Conservation (phyloP, 768 basidiomycete genomes). For the Hydnum rufescens region DNA sequence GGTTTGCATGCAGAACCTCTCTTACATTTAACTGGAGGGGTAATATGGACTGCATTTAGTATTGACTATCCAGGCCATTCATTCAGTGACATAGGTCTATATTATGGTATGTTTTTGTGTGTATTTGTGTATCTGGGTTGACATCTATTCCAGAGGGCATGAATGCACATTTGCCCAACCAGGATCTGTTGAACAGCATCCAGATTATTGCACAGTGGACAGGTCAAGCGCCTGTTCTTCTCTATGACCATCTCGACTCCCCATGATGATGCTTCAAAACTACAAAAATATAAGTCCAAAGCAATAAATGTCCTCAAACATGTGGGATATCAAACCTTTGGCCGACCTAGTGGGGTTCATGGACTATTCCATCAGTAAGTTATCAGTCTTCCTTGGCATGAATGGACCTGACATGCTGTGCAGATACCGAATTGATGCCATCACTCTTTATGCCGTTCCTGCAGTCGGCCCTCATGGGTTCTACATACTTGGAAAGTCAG, state of each 20-base stretch:
- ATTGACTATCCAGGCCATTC: conserved; percentile 96
- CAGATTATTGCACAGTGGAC: conserved; percentile 49
- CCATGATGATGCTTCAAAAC: too few species aligned
- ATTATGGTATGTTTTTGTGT: conserved; percentile 43
- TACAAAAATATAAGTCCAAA: conserved; percentile 35
- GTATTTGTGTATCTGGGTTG: not conserved
- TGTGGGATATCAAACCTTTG: conserved; percentile 51
- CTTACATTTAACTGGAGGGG: conserved; percentile 43
- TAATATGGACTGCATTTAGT: conserved; percentile 88
- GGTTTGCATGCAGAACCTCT: conserved; percentile 50
- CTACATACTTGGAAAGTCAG: conserved; percentile 72
- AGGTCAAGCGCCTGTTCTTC: conserved; percentile 52
- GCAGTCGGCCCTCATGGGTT: conserved; percentile 90
- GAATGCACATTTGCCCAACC: conserved; percentile 89
- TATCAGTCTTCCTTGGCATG: not conserved
- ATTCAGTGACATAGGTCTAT: conserved; percentile 88
- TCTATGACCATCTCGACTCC: conserved; percentile 87
- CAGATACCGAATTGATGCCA: conserved; percentile 85
- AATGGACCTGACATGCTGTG: not conserved
- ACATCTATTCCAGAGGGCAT: conserved; percentile 48
- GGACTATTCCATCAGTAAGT: conserved; percentile 71
- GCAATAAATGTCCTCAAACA: conserved; percentile 54
- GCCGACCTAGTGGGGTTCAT: conserved; percentile 73
- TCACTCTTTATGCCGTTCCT: conserved; percentile 78
- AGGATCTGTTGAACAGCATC: conserved; percentile 80